Evolutionary conservation across 164 flowering plant genomes (phyloP).

Genomic region (Aristolochia fimbriata): DNA sequence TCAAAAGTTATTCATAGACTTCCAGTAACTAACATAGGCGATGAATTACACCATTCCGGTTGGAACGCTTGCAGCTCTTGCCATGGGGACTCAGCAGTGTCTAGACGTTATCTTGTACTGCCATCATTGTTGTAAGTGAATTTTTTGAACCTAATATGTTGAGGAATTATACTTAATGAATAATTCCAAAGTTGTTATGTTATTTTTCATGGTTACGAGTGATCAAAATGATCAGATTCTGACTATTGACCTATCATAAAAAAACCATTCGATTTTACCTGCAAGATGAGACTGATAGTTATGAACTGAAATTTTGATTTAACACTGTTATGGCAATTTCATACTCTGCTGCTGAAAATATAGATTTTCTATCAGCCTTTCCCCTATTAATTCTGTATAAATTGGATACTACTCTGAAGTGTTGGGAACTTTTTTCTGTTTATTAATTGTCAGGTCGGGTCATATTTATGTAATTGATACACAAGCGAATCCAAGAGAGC

Average conservation of each 20-base stretch:
- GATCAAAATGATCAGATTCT: no score
- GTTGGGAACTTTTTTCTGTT: not conserved
- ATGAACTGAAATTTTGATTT: no score
- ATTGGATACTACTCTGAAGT: no score
- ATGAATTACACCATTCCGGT: constrained; percentile 93
- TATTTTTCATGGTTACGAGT: no score
- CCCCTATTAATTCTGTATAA: no score
- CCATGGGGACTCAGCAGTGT: constrained; percentile 79
- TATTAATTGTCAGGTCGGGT: constrained; percentile 54
- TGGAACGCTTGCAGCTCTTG: constrained; percentile 99
- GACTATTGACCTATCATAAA: no score
- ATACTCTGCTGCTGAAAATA: no score
- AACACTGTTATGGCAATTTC: no score
- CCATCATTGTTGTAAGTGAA: constrained; percentile 75
- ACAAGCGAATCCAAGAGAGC: constrained; percentile 59
- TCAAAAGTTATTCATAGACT: constrained; percentile 86
- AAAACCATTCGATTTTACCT: not conserved
- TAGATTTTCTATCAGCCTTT: no score
- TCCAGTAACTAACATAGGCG: constrained; percentile 61
- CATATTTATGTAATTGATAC: constrained; percentile 86
- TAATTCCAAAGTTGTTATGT: not conserved
- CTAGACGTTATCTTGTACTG: constrained; percentile 63
- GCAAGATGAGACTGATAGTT: no score
- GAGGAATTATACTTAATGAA: not conserved
- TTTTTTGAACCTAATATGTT: not conserved